Evolutionary conservation across 225 moss, liverwort and hornwort genomes (phyloP).

Genomic region (Sphagnum tenellum): DNA sequence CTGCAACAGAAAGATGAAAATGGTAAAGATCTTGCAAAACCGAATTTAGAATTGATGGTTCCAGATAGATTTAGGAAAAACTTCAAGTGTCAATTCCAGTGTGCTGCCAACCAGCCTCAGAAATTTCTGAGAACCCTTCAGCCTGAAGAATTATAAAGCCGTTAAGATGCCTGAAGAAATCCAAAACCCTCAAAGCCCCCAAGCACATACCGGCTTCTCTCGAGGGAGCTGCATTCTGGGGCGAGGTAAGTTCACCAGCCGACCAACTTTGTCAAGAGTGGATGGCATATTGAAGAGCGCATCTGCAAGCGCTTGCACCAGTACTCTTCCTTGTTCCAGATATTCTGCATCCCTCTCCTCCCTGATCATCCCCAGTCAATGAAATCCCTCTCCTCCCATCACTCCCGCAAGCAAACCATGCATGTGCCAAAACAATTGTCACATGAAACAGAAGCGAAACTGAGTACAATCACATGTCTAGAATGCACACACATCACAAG

Average conservation of each 20-base stretch:
- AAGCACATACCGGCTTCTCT: constrained; percentile 74
- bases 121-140: neutral
- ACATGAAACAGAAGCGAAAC: too few species aligned
- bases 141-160: neutral
- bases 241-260: constrained; percentile 71
- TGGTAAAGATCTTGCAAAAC: neutral
- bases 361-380: constrained; percentile 3
- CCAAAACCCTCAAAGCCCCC: too few species aligned
- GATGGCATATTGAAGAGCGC: constrained; percentile 61
- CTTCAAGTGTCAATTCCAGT: neutral
- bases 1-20: constrained; percentile 17
- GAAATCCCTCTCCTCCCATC: neutral
- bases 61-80: neutral
- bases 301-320: constrained; percentile 76
- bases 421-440: too few species aligned
- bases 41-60: neutral
- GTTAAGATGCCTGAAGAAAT: too few species aligned
- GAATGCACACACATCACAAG: too few species aligned
- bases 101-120: neutral
- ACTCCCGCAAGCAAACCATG: neutral
- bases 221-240: constrained; percentile 68
- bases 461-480: too few species aligned
- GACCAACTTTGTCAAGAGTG: constrained; percentile 71
- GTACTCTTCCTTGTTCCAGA: constrained; percentile 49
- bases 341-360: constrained; percentile 40